Evolutionary conservation across 306 rosid genomes (phyloP), one percentile per base, ranked within the genome.

Genomic region (Vigna reflexopilosa): DNA sequence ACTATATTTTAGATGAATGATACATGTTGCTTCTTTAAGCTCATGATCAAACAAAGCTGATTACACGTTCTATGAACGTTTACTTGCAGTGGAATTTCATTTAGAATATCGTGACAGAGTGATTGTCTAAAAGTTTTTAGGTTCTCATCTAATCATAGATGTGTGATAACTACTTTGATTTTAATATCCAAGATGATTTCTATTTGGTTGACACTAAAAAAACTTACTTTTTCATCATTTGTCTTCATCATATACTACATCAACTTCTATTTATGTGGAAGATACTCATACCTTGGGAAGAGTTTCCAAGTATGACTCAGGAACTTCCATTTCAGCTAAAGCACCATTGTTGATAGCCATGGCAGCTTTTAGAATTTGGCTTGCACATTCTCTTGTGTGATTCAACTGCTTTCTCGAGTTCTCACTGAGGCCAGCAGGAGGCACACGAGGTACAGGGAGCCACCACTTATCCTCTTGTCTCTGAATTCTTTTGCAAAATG

Each of bases 401-500:
- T 79, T 87, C 92, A 94, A 82, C 81, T 89, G 88, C 83, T 88
- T 92, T 80, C 98, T 91, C 9, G 96, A 85, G 30, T 55, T 81
- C 80, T 89, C 96, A 4, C 82, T 64, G 11, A 94, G 88, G 72
- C 97, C 98, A 0, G 90, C 77, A n/a, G 91, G 81, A 2, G 96
- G 90, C 56, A 94, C 94, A 13, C 97, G 96, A 1, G 97, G 98
- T 16, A 94, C 98, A 6, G 97, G 97, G 0, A 94, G 91, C 98
- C 98, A 92, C 98, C 98, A 94, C 80, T 94, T 94, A 81, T 92
- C 97, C 75, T 92, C 97, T 87, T 94, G 95, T 78, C 97, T 83
- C 19, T 89, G 97, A 69, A 83, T 67, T 66, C 83, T 77, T 73
- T 86, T 89, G 80, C 85, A 89, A 44, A 92, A 94, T 13, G 98